Base-by-base conservation (phyloP, 352 stramenopile species). In the Phytophthora citricola region DNA sequence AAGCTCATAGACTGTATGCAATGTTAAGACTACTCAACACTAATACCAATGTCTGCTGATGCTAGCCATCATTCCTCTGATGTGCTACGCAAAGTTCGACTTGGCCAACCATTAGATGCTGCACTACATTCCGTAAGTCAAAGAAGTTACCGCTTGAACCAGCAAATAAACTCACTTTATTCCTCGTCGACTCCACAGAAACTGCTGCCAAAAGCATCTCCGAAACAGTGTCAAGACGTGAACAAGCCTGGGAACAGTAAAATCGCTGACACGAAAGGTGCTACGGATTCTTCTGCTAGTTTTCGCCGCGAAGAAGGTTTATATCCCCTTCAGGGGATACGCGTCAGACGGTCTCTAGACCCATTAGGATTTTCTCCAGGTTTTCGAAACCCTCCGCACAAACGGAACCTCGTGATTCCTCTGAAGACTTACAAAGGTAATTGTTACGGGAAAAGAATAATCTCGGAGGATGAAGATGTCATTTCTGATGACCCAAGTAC, bases 11-110 rank as follows among this genome's bases (percentile, higher is more conserved):
- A 26, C 24, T 26, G 24, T 26, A 26, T 26, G 24, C 24, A 4
- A 26, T 26, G 24, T 26, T 26, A 26, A 26, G 24, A 26, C 24
- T 26, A 26, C 4, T 26, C 24, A 26, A 26, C 24, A 26, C 24
- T 26, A 26, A 26, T 26, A 26, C 24, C 24, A 26, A 26, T 26
- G 24, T 26, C 24, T 26, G 24, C 24, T 4, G 24, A 26, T 1
- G 24, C 10, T 26, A 91, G 83, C 2, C 61, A 87, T 24, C 58
- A 85, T 22, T 92, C 83, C 15, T 78, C 83, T 6, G 65, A 68
- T 15, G 39, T 89, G 14, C 50, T 90, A 17, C 79, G 78, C 14
- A 87, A 89, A 72, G 79, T 92, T 9, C 77, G 75, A 24, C 79
- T 87, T 20, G 81, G 81, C 0, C 83, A 90, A 49, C 67, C 77